These are phyloP conservation scores for Quercus alba DNA, from an alignment of 306 rosid species.

Conservation along the genomic window DNA sequence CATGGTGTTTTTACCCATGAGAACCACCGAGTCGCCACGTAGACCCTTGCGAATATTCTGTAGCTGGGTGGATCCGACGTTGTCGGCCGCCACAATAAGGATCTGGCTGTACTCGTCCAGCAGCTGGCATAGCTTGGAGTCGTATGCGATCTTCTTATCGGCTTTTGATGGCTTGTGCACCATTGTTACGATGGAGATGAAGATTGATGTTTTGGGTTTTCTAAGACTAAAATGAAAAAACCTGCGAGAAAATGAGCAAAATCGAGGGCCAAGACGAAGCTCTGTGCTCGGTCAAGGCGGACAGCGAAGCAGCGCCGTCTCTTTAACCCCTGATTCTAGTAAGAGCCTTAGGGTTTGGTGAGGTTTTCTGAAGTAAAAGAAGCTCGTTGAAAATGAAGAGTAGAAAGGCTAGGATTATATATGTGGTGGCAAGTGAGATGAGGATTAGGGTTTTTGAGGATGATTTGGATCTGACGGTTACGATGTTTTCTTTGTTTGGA, in stretches of 20 bases:
- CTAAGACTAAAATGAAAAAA: background rate
- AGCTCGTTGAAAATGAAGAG: background rate
- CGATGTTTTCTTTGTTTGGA: background rate
- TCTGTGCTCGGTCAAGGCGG: conserved; percentile 56
- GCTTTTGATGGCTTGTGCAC: conserved; percentile 65
- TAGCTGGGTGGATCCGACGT: conserved; percentile 87
- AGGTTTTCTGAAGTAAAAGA: background rate
- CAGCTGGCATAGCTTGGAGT: conserved; percentile 65
- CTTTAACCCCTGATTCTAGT: conserved; percentile 54
- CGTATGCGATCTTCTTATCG: conserved; percentile 74
- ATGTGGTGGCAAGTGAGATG: background rate
- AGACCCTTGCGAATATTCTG: conserved; percentile 78
- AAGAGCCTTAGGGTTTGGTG: conserved; percentile 1
- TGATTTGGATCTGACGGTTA: conserved; percentile 25
- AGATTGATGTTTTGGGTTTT: background rate
- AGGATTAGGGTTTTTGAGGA: background rate
- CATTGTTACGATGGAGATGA: conserved; percentile 23
- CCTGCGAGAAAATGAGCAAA: conserved; percentile 10
- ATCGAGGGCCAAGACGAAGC: conserved; percentile 77
- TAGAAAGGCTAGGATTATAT: background rate
- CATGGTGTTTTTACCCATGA: conserved; percentile 99
- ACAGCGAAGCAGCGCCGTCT: conserved; percentile 58
- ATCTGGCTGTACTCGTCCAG: conserved; percentile 71
- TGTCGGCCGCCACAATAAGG: conserved; percentile 79
- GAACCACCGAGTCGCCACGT: conserved; percentile 80